These are phyloP conservation scores for Fusarium multiceps DNA, from an alignment of 2,329 filamentous ascomycete species.

Conservation along the genomic window DNA sequence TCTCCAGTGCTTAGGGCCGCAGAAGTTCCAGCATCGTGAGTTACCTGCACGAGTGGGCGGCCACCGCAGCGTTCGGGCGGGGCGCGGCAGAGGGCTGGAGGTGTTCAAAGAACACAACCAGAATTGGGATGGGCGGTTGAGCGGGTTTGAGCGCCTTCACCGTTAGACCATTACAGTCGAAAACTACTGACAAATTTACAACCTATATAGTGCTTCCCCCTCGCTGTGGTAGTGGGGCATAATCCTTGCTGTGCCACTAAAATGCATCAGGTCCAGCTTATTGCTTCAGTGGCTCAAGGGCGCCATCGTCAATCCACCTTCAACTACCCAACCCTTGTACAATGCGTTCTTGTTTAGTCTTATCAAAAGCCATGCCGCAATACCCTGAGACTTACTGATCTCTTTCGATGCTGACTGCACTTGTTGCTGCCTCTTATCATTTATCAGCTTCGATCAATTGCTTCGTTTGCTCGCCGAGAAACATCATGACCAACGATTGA, in stretches of 20 bases:
- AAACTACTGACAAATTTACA: conserved; percentile 5
- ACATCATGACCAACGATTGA: conserved; percentile 14
- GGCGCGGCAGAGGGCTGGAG: conserved; percentile 66
- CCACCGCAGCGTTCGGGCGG: conserved; percentile 76
- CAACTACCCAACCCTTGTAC: neutral
- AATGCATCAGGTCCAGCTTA: neutral
- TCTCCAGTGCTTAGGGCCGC: conserved; percentile 75
- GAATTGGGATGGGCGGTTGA: conserved; percentile 62
- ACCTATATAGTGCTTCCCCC: conserved; percentile 35
- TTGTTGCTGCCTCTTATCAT: neutral
- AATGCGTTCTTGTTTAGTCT: neutral
- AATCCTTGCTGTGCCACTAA: neutral
- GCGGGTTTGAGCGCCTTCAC: conserved; percentile 68
- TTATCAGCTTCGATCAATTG: neutral
- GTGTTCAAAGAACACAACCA: conserved; percentile 46
- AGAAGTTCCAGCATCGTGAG: conserved; percentile 67
- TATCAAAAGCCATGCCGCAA: neutral
- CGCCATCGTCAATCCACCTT: neutral
- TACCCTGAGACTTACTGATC: neutral
- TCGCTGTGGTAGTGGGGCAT: neutral
- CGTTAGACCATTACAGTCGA: conserved; percentile 73
- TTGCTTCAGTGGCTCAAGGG: conserved; percentile 2
- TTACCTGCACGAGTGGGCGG: conserved; percentile 73
- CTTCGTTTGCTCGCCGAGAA: neutral
- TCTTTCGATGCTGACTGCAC: too few relatives aligned